A percentile compares a stretch with the other conserved stretches of the same genome.
These are phyloP conservation scores for Casaregolazyma lundiana DNA, from an alignment of 1,139 yeast species.

Conservation along the genomic window DNA sequence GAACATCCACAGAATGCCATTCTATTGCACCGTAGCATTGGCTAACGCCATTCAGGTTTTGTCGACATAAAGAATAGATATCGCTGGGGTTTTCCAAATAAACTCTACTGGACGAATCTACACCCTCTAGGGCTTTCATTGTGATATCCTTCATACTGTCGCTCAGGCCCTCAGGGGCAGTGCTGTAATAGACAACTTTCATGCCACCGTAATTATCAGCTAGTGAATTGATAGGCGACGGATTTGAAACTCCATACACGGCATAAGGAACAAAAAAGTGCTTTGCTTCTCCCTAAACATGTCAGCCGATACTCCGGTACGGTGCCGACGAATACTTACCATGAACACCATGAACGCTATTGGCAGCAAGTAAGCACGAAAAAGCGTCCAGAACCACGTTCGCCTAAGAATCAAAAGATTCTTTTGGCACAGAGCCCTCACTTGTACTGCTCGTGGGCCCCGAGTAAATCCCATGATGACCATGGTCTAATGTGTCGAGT, in stretches of 20 bases:
- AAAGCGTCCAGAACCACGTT: slow-evolving; percentile 30
- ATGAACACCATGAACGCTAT: slow-evolving; percentile 31
- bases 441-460: slow-evolving; percentile 12
- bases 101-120: slow-evolving; percentile 27
- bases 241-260: slow-evolving; percentile 32
- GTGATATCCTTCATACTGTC: slow-evolving; percentile 29
- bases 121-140: slow-evolving; percentile 27
- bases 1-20: slow-evolving; percentile 30
- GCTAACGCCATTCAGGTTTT: slow-evolving; percentile 32
- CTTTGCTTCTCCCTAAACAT: slow-evolving; percentile 28
- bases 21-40: slow-evolving; percentile 34
- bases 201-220: slow-evolving; percentile 24
- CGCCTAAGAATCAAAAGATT: slow-evolving; percentile 26
- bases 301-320: not conserved
- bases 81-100: slow-evolving; percentile 25
- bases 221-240: slow-evolving; percentile 24
- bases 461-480: not conserved
- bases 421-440: slow-evolving; percentile 24
- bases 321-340: slow-evolving; percentile 21
- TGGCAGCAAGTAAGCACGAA: slow-evolving; percentile 32
- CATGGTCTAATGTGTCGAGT: not conserved
- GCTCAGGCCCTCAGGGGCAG: slow-evolving; percentile 20
- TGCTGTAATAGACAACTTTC: slow-evolving; percentile 29
- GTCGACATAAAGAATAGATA: slow-evolving; percentile 28
- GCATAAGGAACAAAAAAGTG: slow-evolving; percentile 31